These are phyloP conservation scores for Pyrenochaeta sp. DNA, from an alignment of 2,329 filamentous ascomycete genomes.

Conservation along the genomic window DNA sequence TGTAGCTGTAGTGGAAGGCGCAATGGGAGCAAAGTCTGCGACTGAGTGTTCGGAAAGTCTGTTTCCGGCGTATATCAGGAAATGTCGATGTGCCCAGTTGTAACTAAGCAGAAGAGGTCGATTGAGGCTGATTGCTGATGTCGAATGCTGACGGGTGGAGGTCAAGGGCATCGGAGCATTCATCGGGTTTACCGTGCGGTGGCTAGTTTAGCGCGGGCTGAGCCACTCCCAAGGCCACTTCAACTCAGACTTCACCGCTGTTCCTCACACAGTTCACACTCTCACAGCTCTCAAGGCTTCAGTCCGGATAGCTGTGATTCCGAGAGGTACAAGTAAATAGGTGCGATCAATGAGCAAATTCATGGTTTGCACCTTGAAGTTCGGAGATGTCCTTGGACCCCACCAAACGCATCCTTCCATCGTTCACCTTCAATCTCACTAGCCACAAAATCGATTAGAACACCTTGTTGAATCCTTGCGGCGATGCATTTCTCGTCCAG, in stretches of 20 bases:
- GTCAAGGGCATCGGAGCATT: conserved; percentile 3
- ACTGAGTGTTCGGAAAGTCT: conserved; percentile 23
- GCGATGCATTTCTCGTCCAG: background rate
- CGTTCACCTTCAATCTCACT: background rate
- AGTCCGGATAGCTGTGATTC: background rate
- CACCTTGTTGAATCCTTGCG: background rate
- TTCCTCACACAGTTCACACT: background rate
- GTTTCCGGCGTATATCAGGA: conserved; percentile 26
- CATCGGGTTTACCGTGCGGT: conserved; percentile 10
- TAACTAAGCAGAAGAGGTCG: conserved; percentile 16
- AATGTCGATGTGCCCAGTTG: conserved; percentile 11
- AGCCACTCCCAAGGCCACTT: conserved; percentile 13
- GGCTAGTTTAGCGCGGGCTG: conserved; percentile 23
- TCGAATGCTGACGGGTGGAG: conserved; percentile 18
- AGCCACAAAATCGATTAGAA: conserved; percentile 5
- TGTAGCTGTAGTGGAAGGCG: conserved; percentile 10
- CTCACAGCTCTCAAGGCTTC: background rate
- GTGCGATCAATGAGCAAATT: background rate
- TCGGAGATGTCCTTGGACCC: conserved; percentile 4
- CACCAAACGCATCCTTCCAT: background rate
- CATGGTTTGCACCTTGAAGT: background rate
- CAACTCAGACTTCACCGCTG: conserved; percentile 22
- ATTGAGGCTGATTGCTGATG: conserved; percentile 25
- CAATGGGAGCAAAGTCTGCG: conserved; percentile 13
- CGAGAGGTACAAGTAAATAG: background rate